Evolutionary conservation across 352 stramenopile species (phyloP).

Genomic region (Phytophthora pisi): DNA sequence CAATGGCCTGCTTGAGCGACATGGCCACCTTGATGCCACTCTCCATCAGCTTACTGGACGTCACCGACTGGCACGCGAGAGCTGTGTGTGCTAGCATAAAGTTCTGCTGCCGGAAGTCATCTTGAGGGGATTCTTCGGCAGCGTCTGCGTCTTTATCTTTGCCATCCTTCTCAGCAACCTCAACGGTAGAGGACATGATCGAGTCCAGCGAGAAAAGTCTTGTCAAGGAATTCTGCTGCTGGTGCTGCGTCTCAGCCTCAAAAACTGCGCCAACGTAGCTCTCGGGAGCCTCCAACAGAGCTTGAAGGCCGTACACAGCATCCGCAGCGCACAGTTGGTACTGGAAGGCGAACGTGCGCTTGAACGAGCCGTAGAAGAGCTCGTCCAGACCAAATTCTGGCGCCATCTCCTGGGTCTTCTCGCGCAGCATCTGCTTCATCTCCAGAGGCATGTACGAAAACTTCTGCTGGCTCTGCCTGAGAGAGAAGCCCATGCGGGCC

Average conservation of each 20-base stretch:
- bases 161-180: slow-evolving; percentile 10
- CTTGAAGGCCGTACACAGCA: slow-evolving; percentile 94
- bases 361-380: slow-evolving; percentile 97
- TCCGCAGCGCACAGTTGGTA: slow-evolving; percentile 95
- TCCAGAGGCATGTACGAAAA: slow-evolving; percentile 95
- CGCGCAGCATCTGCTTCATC: slow-evolving; percentile 92
- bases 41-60: slow-evolving; percentile 86
- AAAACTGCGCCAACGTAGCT: slow-evolving; percentile 72
- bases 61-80: slow-evolving; percentile 69
- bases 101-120: slow-evolving; percentile 81
- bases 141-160: slow-evolving; percentile 34
- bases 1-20: slow-evolving; percentile 94
- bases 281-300: slow-evolving; percentile 91
- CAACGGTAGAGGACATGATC: slow-evolving; percentile 20
- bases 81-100: slow-evolving; percentile 80
- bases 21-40: slow-evolving; percentile 95
- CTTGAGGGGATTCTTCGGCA: slow-evolving; percentile 32
- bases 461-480: slow-evolving; percentile 96
- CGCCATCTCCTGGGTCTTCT: slow-evolving; percentile 92
- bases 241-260: slow-evolving; percentile 62
- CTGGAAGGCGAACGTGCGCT: slow-evolving; percentile 94
- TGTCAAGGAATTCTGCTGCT: slow-evolving; percentile 50
- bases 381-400: slow-evolving; percentile 96
- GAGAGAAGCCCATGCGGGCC: slow-evolving; percentile 97
- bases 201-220: slow-evolving; percentile 46